These are phyloP conservation scores for Irpex sp. DNA, from an alignment of 1,284 basidiomycete species.

Conservation along the genomic window DNA sequence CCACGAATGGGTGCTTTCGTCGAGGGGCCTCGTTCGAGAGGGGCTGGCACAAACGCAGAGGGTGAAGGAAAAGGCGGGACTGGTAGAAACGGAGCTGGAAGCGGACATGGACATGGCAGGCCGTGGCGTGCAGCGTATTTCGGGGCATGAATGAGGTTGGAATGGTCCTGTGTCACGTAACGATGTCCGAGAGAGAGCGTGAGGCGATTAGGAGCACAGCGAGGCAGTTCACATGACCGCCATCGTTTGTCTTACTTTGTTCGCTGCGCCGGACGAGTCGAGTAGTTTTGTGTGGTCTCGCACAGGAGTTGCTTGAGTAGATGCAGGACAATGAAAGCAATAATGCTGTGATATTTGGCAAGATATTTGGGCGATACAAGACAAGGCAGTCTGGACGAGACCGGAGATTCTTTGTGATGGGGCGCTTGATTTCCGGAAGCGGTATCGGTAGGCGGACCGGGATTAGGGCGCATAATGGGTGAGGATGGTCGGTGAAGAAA, in stretches of 20 bases:
- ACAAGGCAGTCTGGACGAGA: not conserved
- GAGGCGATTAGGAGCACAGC: not conserved
- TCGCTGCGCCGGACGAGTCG: not conserved
- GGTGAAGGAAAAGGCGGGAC: not conserved
- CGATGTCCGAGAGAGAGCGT: not conserved
- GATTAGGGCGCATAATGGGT: not conserved
- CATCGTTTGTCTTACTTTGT: not conserved
- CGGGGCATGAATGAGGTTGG: not conserved
- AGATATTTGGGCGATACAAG: not conserved
- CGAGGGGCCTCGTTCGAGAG: not conserved
- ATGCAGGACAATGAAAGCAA: not conserved
- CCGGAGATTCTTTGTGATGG: constrained; percentile 3
- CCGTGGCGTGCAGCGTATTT: not conserved
- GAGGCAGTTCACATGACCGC: not conserved
- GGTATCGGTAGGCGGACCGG: not conserved
- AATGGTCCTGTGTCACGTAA: constrained; percentile 5
- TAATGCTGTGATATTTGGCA: not conserved
- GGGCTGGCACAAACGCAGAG: not conserved
- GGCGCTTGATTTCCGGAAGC: constrained; percentile 14
- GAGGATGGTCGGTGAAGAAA: not conserved
- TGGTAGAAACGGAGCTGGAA: not conserved
- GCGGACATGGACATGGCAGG: not conserved
- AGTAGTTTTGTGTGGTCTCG: not conserved
- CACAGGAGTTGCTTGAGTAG: not conserved
- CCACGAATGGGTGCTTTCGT: not conserved